Evolutionary conservation across 805 yeast genomes (phyloP).

Genomic region (Kazachstania africana): DNA sequence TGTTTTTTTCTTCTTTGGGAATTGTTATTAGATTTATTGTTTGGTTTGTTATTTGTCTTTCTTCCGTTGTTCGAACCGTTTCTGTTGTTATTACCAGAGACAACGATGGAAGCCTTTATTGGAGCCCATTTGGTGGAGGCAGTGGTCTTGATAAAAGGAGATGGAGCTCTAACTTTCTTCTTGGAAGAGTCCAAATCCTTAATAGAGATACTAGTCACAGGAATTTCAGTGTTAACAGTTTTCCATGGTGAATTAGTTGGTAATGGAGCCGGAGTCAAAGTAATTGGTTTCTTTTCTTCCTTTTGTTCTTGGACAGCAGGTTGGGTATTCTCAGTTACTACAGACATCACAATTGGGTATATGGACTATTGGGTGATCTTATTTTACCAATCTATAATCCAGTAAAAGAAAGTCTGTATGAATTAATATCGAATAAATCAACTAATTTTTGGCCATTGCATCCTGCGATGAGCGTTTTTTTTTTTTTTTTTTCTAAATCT

Average conservation of each 20-base stretch:
- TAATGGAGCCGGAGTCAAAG: conserved; percentile 26
- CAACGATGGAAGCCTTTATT: conserved; percentile 44
- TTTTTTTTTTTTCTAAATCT: too few species aligned
- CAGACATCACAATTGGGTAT: conserved; percentile 1
- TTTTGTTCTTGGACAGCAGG: conserved; percentile 4
- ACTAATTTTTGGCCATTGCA: too few species aligned
- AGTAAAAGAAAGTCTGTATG: too few species aligned
- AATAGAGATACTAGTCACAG: conserved; percentile 14
- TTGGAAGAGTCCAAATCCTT: conserved; percentile 10
- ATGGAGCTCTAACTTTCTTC: conserved; percentile 10
- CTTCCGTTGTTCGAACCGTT: conserved; percentile 8
- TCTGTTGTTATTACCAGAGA: conserved; percentile 15
- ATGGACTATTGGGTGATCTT: not conserved
- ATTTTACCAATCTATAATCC: too few species aligned
- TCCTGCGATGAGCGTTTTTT: too few species aligned
- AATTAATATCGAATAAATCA: too few species aligned
- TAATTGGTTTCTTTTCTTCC: conserved; percentile 8
- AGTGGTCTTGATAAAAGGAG: conserved; percentile 10
- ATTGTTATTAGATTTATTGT: conserved; percentile 1
- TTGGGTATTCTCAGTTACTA: conserved; percentile 2
- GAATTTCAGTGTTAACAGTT: conserved; percentile 15
- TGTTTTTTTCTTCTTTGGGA: conserved; percentile 5
- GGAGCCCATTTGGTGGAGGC: conserved; percentile 54
- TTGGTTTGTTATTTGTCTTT: conserved; percentile 6
- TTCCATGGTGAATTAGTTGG: conserved; percentile 27